Base-by-base conservation (phyloP, 768 basidiomycete genomes). In the Termitomyces sp. region DNA sequence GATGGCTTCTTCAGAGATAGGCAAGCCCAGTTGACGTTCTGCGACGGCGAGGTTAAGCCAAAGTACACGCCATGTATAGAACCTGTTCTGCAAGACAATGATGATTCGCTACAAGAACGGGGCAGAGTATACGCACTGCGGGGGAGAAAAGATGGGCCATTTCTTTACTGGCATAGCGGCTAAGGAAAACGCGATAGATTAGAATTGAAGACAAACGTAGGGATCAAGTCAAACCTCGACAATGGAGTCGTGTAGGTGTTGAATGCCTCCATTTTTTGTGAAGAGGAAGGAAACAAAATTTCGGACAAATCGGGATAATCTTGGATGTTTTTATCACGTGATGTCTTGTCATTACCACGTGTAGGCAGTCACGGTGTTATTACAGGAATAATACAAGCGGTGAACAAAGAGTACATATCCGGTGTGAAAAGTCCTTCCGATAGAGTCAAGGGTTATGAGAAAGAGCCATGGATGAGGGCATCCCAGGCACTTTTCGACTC, bases 121-220 rank as follows among this genome's bases (percentile, higher is more conserved):
- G 45, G 14, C 34, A 38, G 46, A 41, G 19, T 14, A 62, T 34
- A 76, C 86, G 57, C 65, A 94, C 96, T 49, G 87, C 85, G 37
- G 89, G 82, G n/a, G 96, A 98, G 77, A 98, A 99, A 44, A 99
- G 80, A 70, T 93, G 80, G 10, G 93, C 87, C 96, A 98, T 98
- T 74, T 98, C 95, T 70, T 94, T 95, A 78, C 92, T 96, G 19
- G 97, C 97, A 90, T 98, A 99, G 48, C 96, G 95, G 66, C 95
- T 98, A 64, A 30, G 55, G 51, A 43, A 28, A 34, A n/a, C n/a
- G n/a, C 45, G 40, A 60, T 50, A 38, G 51, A 46, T 50, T 42
- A 37, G 45, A 44, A n/a, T n/a, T n/a, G n/a, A 41, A 53, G 34
- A 54, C 28, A 15, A 55, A 52, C 35, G n/a, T 41, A 19, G 24